phyloP scores from a whole-genome alignment of 345 rosid genomes.

The Citrus mangshanensis region DNA sequence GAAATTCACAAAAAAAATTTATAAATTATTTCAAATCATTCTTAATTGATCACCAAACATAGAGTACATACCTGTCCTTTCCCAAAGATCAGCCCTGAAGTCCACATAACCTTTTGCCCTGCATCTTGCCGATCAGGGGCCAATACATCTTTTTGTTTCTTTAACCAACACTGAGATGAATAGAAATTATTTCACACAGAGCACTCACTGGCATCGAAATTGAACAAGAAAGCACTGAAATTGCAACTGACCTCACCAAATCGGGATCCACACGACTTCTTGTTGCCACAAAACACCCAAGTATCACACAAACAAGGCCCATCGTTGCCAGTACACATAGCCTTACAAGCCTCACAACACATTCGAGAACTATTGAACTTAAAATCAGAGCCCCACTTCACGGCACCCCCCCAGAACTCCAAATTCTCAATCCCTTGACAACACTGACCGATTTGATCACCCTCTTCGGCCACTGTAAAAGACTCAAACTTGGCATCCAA shows the following conservation, averaged over 20 bases:
- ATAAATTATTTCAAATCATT: background rate
- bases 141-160: constrained; percentile 82
- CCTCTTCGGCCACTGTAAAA: constrained; percentile 16
- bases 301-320: constrained; percentile 98
- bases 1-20: background rate
- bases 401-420: constrained; percentile 98
- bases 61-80: constrained; percentile 71
- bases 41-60: constrained; percentile 3
- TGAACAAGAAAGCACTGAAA: constrained; percentile 5
- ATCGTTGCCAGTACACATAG: constrained; percentile 76
- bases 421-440: constrained; percentile 78
- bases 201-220: background rate
- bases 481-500: constrained; percentile 6
- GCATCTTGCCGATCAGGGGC: constrained; percentile 65
- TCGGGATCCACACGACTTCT: constrained; percentile 69
- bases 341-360: constrained; percentile 87
- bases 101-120: constrained; percentile 65
- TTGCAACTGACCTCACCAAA: constrained; percentile 75
- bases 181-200: background rate
- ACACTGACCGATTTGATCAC: constrained; percentile 36
- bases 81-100: constrained; percentile 89
- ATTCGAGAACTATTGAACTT: constrained; percentile 67
- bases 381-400: constrained; percentile 95
- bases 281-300: constrained; percentile 89
- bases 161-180: constrained; percentile 81